These are phyloP conservation scores for Ilex aquifolium DNA, from an alignment of 257 asterid species.

Conservation along the genomic window DNA sequence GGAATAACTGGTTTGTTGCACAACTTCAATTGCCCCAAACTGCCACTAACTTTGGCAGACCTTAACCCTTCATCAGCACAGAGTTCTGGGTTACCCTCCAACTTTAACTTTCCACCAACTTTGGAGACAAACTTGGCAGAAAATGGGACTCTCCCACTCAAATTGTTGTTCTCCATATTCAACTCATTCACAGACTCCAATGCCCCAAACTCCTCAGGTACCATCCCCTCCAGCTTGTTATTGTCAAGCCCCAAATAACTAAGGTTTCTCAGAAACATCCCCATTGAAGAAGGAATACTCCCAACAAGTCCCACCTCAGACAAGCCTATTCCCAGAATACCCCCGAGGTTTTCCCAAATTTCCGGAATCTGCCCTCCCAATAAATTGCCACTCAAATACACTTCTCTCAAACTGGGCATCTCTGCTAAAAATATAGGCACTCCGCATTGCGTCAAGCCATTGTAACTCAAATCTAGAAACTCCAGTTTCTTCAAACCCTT, in stretches of 20 bases:
- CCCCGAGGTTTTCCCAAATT: slow-evolving; percentile 57
- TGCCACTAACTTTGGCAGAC: slow-evolving; percentile 34
- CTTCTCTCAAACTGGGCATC: slow-evolving; percentile 51
- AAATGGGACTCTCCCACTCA: slow-evolving; percentile 78
- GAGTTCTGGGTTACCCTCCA: slow-evolving; percentile 77
- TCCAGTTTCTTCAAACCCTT: slow-evolving; percentile 40
- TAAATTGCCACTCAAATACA: slow-evolving; percentile 56
- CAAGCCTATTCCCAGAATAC: slow-evolving; percentile 53
- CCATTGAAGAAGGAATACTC: slow-evolving; percentile 65
- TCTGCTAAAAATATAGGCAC: slow-evolving; percentile 52
- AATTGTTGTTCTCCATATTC: slow-evolving; percentile 67
- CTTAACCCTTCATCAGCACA: slow-evolving; percentile 50
- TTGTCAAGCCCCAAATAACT: slow-evolving; percentile 69
- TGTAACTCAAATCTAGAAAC: slow-evolving; percentile 68
- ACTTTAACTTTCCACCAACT: slow-evolving; percentile 64
- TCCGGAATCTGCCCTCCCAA: slow-evolving; percentile 82
- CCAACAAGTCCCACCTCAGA: slow-evolving; percentile 63
- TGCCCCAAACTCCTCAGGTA: slow-evolving; percentile 62
- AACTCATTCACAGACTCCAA: slow-evolving; percentile 52
- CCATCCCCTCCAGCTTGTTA: slow-evolving; percentile 56
- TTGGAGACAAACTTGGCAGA: slow-evolving; percentile 42
- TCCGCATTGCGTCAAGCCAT: slow-evolving; percentile 42
- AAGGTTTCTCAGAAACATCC: slow-evolving; percentile 34
- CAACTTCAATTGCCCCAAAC: slow-evolving; percentile 35
- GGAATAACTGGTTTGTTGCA: slow-evolving; percentile 34